Evolutionary conservation across 805 yeast species (phyloP), one percentile per base, ranked within the genome.

Genomic region (Candida dendrica): DNA sequence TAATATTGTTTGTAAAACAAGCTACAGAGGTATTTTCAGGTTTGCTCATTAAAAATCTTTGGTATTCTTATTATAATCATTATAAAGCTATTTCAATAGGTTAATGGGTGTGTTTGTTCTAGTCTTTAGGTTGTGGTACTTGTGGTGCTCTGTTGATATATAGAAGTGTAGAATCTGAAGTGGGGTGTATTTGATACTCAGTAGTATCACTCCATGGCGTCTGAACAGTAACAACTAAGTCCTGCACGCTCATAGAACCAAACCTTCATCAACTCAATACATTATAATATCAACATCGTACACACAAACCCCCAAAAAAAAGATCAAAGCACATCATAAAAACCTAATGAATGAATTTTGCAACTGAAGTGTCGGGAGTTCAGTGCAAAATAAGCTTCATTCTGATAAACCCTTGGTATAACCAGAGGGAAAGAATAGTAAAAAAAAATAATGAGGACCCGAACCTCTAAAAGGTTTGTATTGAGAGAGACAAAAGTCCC

Each of bases 331-430:
- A 31, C 34, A n/a, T 7, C 34, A 6, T 11, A 31, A 6, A 32
- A 32, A 32, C 26, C 19, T 19, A 34, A 19, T 34, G 37, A 34
- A 34, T 32, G 36, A 38, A 44, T 54, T 59, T 68, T 75, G 70
- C 67, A 22, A 69, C 82, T 78, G 84, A 81, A 83, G 91, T 83
- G 91, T 83, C 91, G 87, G 90, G 90, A 67, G 59, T 83, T 81
- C 84, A 81, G 81, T 66, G 75, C 74, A 78, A 68, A 61, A 51
- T 13, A 19, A 27, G 37, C 37, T 34, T 34, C 37, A 34, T 20
- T 32, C 17, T 34, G 38, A 32, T 13, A 37, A 44, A 36, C 30
- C 34, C 14, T 34, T 9, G 17, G 20, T 17, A 18, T 9, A 32
- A 32, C 34, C 34, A 31, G 30, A 29, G 35, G 31, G 36, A 20